phyloP scores from a whole-genome alignment of 768 basidiomycete species.

The Mycena maculata region DNA sequence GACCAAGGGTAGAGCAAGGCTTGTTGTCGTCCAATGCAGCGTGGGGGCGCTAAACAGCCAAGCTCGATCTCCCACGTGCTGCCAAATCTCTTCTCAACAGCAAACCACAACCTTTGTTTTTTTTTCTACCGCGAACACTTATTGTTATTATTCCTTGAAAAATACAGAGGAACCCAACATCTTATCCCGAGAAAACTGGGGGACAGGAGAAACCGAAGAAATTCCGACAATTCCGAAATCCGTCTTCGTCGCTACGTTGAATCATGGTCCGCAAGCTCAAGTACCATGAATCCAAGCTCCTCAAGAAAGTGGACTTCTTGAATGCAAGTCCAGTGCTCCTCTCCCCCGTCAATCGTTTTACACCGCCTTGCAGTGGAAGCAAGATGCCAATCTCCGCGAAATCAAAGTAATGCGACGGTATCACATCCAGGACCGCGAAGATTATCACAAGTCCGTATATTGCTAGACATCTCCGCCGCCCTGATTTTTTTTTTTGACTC shows the following conservation, averaged over 20 bases:
- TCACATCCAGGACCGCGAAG: slow-evolving; percentile 94
- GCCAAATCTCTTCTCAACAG: slow-evolving; percentile 18
- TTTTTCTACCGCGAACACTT: too few species aligned
- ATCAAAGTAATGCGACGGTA: slow-evolving; percentile 95
- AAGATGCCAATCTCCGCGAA: slow-evolving; percentile 91
- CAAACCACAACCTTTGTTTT: too few species aligned
- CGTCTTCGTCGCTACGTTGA: too few species aligned
- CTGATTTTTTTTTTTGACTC: background rate
- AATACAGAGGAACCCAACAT: too few species aligned
- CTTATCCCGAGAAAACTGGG: too few species aligned
- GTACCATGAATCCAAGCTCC: slow-evolving; percentile 93
- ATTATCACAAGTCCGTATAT: slow-evolving; percentile 83
- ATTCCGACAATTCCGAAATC: too few species aligned
- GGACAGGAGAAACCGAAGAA: too few species aligned
- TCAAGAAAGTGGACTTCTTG: slow-evolving; percentile 97
- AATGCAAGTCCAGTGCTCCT: slow-evolving; percentile 63
- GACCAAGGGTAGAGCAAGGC: background rate
- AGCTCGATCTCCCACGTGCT: slow-evolving; percentile 23
- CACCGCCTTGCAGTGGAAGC: slow-evolving; percentile 81
- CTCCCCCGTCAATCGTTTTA: slow-evolving; percentile 17
- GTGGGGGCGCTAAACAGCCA: slow-evolving; percentile 26
- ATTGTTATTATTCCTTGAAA: too few species aligned
- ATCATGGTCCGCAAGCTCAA: slow-evolving; percentile 97
- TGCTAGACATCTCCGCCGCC: slow-evolving; percentile 7
- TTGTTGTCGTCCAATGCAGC: slow-evolving; percentile 19